Base-by-base conservation (phyloP, 106 monocot species). In the Platanthera zijinensis region DNA sequence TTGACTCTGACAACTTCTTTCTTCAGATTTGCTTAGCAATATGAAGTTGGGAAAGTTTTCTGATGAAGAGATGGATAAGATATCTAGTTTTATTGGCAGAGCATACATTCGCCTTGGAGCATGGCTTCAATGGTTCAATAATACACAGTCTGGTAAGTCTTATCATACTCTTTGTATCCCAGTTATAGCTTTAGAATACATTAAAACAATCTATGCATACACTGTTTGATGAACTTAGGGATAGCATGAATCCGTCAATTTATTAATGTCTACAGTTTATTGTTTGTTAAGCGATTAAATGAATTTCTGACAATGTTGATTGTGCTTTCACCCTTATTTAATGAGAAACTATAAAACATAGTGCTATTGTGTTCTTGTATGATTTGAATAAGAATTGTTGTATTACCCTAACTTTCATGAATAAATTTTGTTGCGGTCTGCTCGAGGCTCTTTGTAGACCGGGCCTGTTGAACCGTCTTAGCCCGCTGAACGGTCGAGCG, bases 51-150 rank as follows among this genome's bases (percentile, higher is more conserved):
- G 74, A 5, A 79, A 78, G 54, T 86, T 91, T 78, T 88, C 87
- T 56, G 47, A 18, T 13, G 61, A 81, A 80, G 85, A 93, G 71
- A 77, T 57, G 6, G 75, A 81, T 19, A 82, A 87, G 57, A 86
- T 96, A 52, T 83, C 89, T 59, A 21, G 76, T 17, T 96, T 96
- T 71, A 84, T 96, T 57, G 52, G 73, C 67, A 87, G 90, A 84
- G 96, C 96, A 83, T 90, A 89, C 54, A 56, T 76, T 47, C 90
- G 96, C 63, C 85, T 96, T 73, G 81, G 78, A 46, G 85, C 93
- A 80, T 96, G 96, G 96, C 89, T 89, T 79, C 85, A 89, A 63
- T 96, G 96, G 96, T 96, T 93, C 77, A 90, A 96, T 83, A 89
- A 51, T 5, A 93, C 93, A 69, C 96, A 96, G 75, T 87, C 86